A percentile compares a stretch with the other conserved stretches of the same genome.
phyloP scores from a whole-genome alignment of 1,139 yeast genomes.

The Magnusiomyces fungicola region DNA sequence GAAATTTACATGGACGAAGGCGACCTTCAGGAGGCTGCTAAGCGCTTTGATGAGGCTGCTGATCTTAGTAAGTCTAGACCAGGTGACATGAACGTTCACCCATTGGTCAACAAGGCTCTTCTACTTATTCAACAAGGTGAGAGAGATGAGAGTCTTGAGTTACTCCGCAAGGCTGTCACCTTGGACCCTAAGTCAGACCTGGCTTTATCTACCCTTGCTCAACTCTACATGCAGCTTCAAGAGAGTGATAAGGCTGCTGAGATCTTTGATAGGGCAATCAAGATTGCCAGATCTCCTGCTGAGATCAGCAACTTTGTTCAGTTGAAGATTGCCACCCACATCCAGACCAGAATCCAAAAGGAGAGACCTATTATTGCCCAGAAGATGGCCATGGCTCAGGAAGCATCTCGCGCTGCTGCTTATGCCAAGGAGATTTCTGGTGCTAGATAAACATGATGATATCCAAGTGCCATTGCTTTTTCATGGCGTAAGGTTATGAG shows the following conservation, averaged over 20 bases:
- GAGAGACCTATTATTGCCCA: constrained; percentile 32
- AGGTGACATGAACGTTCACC: constrained; percentile 76
- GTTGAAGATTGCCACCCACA: constrained; percentile 68
- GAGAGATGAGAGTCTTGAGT: constrained; percentile 51
- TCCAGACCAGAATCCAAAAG: constrained; percentile 25
- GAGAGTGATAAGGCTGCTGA: constrained; percentile 73
- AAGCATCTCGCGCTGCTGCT: constrained; percentile 4
- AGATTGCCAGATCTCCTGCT: constrained; percentile 71
- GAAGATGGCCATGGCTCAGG: constrained; percentile 23
- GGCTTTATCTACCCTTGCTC: constrained; percentile 86
- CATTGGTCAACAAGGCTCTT: constrained; percentile 85
- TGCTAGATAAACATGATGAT: neutral
- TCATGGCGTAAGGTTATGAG: no score
- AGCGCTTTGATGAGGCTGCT: constrained; percentile 82
- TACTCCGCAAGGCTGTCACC: constrained; percentile 70
- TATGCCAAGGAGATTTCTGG: constrained; percentile 4
- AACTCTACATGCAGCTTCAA: constrained; percentile 77
- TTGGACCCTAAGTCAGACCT: constrained; percentile 83
- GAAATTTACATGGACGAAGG: constrained; percentile 84
- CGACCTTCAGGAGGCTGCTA: constrained; percentile 62
- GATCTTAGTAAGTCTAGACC: constrained; percentile 44
- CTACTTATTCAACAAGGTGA: constrained; percentile 33
- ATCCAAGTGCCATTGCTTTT: no score
- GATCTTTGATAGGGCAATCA: constrained; percentile 75
- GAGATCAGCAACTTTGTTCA: constrained; percentile 91